phyloP scores from a whole-genome alignment of 805 yeast genomes.

The Wickerhamiella nectarea region DNA sequence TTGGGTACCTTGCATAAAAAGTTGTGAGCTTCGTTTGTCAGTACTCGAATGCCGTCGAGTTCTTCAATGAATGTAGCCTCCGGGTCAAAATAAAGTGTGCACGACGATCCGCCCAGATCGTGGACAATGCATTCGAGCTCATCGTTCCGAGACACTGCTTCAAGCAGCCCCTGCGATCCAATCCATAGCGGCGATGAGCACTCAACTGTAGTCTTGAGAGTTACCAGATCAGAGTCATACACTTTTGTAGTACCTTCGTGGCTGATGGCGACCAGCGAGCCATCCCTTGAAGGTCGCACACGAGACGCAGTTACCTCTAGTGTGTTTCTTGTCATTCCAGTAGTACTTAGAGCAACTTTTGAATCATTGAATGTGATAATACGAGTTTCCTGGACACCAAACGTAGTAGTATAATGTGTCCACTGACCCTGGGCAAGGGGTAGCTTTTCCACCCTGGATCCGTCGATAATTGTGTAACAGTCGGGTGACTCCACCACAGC shows the following conservation, averaged over 20 bases:
- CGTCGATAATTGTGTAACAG: not conserved
- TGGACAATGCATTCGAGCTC: conserved; percentile 2
- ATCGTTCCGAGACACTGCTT: not conserved
- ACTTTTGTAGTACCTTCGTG: not conserved
- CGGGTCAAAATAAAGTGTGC: conserved; percentile 1
- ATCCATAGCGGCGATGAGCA: not conserved
- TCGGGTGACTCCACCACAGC: not conserved
- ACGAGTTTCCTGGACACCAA: no score
- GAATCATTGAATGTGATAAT: no score
- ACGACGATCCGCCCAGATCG: not conserved
- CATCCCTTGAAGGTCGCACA: not conserved
- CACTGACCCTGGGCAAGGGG: not conserved
- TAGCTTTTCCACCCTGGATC: not conserved
- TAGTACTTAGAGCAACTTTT: no score
- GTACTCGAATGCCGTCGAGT: conserved; percentile 54
- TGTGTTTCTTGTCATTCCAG: not conserved
- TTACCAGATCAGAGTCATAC: not conserved
- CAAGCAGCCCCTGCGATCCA: conserved; percentile 1
- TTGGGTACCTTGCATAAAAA: conserved; percentile 50
- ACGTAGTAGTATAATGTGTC: not conserved
- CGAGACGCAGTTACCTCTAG: not conserved
- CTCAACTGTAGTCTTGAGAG: not conserved
- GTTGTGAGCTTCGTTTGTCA: conserved; percentile 46
- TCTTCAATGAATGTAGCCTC: conserved; percentile 31
- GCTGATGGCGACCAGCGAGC: not conserved